Percentiles rank a stretch among this genome's conserved stretches.
Evolutionary conservation across 768 basidiomycete genomes (phyloP).

Genomic region (Mycena vitilis): DNA sequence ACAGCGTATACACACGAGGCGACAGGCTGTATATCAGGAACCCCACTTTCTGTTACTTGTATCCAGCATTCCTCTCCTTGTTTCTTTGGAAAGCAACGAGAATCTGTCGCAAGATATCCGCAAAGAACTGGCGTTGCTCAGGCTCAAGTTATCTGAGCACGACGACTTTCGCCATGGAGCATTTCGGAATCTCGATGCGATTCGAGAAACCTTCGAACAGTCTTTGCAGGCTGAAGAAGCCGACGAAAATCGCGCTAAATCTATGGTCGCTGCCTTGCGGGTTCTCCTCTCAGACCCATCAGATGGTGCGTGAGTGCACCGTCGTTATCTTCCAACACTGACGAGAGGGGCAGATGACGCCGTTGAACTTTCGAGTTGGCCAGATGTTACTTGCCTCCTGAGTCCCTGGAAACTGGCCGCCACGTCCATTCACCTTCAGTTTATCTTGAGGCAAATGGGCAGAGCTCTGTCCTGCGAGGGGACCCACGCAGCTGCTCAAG

Average conservation of each 20-base stretch:
- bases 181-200: slow-evolving; percentile 78
- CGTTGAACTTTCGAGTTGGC: slow-evolving; percentile 67
- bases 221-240: slow-evolving; percentile 62
- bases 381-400: slow-evolving; percentile 70
- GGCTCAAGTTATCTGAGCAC: slow-evolving; percentile 69
- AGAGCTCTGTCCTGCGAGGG: slow-evolving; percentile 71
- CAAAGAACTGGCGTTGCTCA: slow-evolving; percentile 60
- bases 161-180: slow-evolving; percentile 80
- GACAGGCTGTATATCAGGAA: slow-evolving; percentile 74
- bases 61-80: slow-evolving; percentile 73
- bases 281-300: slow-evolving; percentile 75
- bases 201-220: slow-evolving; percentile 76
- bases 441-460: slow-evolving; percentile 79
- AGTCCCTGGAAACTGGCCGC: slow-evolving; percentile 89
- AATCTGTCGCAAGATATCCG: slow-evolving; percentile 64
- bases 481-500: slow-evolving; percentile 65
- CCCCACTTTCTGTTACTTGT: slow-evolving; percentile 75
- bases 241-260: slow-evolving; percentile 66
- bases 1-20: slow-evolving; percentile 76
- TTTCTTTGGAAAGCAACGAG: slow-evolving; percentile 74
- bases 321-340: not conserved
- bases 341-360: slow-evolving; percentile 40
- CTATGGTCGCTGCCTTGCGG: slow-evolving; percentile 73
- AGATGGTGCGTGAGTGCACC: slow-evolving; percentile 57
- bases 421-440: slow-evolving; percentile 82